phyloP scores from a whole-genome alignment of 345 rosid genomes.

The Dovyalis caffra region DNA sequence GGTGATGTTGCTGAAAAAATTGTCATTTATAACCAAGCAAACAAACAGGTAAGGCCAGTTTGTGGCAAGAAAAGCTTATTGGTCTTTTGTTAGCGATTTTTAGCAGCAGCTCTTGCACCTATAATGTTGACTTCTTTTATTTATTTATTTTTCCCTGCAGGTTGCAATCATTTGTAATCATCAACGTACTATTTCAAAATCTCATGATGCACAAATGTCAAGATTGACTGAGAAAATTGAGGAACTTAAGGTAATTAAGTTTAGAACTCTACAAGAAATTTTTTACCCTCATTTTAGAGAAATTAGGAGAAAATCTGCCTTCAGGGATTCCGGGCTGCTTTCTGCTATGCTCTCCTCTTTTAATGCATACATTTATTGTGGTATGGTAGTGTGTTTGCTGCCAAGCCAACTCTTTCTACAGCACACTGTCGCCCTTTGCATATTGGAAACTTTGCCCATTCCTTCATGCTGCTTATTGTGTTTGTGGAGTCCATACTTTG shows the following conservation, averaged over 20 bases:
- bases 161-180: slow-evolving; percentile 99
- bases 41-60: slow-evolving; percentile 66
- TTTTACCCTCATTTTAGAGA: not conserved
- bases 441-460: not conserved
- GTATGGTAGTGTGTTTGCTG: not conserved
- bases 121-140: slow-evolving; percentile 19
- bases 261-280: not conserved
- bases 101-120: not conserved
- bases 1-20: slow-evolving; percentile 80
- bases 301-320: not conserved
- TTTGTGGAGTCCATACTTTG: slow-evolving; percentile 1
- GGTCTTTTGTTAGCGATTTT: not conserved
- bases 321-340: not conserved
- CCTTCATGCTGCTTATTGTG: not conserved
- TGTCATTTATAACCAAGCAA: slow-evolving; percentile 74
- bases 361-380: not conserved
- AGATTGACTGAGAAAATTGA: slow-evolving; percentile 70
- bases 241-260: slow-evolving; percentile 61
- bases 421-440: not conserved
- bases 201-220: slow-evolving; percentile 77
- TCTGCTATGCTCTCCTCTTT: not conserved
- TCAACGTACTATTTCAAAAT: slow-evolving; percentile 85
- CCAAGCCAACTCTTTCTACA: not conserved
- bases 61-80: not conserved
- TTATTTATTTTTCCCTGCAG: no score